Conservation (phyloP, 192 early-diverging fungal species). For the Coemansia sp. region DNA sequence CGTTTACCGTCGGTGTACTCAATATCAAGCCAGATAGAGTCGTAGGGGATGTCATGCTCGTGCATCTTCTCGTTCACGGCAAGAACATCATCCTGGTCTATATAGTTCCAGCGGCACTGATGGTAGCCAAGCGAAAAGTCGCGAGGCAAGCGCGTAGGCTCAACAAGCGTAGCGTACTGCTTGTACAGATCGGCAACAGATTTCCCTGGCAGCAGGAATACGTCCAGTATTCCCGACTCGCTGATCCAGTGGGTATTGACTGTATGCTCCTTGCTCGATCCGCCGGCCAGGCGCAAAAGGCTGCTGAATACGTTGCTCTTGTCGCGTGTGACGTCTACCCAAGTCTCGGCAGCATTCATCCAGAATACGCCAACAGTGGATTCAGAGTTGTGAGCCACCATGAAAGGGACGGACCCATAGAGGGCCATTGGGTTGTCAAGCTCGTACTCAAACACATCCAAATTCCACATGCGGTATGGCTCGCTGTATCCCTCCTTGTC, state of each 20-base stretch:
- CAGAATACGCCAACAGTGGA: slow-evolving; percentile 79
- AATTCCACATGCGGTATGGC: slow-evolving; percentile 95
- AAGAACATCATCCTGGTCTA: slow-evolving; percentile 83
- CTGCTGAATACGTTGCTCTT: slow-evolving; percentile 32
- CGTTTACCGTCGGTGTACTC: slow-evolving; percentile 98
- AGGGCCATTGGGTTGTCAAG: slow-evolving; percentile 94
- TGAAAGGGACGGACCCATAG: slow-evolving; percentile 93
- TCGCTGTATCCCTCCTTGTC: slow-evolving; percentile 77
- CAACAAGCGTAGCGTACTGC: slow-evolving; percentile 77
- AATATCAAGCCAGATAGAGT: slow-evolving; percentile 99
- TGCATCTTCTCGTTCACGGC: slow-evolving; percentile 88
- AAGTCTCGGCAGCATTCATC: slow-evolving; percentile 96
- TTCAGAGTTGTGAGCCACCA: slow-evolving; percentile 83
- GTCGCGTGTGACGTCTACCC: slow-evolving; percentile 90
- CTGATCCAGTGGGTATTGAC: slow-evolving; percentile 86
- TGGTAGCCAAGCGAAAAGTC: slow-evolving; percentile 91
- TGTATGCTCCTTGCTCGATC: slow-evolving; percentile 20
- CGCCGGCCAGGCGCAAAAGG: slow-evolving; percentile 28
- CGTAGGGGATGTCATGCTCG: slow-evolving; percentile 88
- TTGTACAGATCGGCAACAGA: slow-evolving; percentile 64
- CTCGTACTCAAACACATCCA: slow-evolving; percentile 98
- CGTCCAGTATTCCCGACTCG: slow-evolving; percentile 87
- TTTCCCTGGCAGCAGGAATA: slow-evolving; percentile 82
- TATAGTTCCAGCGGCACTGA: slow-evolving; percentile 99
- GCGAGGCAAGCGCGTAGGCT: slow-evolving; percentile 80